Percentiles rank a stretch among this genome's conserved stretches.
phyloP scores from a whole-genome alignment of 192 early-diverging fungal genomes.

The Backusella australiensis region DNA sequence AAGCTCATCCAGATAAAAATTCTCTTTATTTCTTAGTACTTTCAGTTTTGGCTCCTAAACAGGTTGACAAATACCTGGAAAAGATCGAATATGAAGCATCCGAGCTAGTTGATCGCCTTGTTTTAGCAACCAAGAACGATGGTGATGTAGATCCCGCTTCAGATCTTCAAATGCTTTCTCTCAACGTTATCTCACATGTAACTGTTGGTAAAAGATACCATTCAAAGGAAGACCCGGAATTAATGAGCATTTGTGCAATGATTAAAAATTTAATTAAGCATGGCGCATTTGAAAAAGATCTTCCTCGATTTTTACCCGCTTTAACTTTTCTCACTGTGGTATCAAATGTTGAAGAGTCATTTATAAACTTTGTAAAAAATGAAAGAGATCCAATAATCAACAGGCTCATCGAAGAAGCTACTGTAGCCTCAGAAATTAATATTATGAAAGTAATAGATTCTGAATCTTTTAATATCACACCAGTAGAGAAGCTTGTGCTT shows the following conservation, averaged over 20 bases:
- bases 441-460: not conserved
- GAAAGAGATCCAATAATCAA: not conserved
- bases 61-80: not conserved
- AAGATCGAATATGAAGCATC: not conserved
- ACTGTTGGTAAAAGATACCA: not conserved
- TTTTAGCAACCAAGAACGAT: not conserved
- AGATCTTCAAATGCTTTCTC: not conserved
- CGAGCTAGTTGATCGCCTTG: not conserved
- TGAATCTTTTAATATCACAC: not conserved
- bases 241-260: not conserved
- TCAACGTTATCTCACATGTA: not conserved
- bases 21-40: not conserved
- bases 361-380: not conserved
- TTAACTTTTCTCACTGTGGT: not conserved
- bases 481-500: not conserved
- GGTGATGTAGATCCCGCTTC: not conserved
- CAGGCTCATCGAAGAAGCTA: not conserved
- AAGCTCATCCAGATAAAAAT: not conserved
- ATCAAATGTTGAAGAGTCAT: not conserved
- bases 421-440: not conserved
- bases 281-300: not conserved
- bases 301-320: not conserved
- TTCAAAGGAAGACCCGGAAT: not conserved
- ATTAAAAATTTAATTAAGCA: not conserved
- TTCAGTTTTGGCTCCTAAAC: slow-evolving; percentile 7